Base-by-base conservation (phyloP, 2,329 filamentous ascomycete species). In the Fusarium burgessii region DNA sequence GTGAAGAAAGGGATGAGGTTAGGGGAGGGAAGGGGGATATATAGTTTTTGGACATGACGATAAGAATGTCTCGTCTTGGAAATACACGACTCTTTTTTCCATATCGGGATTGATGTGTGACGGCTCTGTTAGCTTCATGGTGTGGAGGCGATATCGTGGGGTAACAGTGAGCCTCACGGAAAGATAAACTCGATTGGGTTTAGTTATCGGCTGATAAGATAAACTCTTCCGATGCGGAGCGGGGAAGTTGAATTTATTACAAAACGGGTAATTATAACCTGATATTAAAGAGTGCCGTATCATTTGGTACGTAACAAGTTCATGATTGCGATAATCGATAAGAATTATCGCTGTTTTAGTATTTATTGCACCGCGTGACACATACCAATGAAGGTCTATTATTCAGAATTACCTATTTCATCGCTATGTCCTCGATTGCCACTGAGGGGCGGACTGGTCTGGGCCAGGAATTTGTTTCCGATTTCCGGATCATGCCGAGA, bases 1-100 rank as follows among this genome's bases (percentile, higher is more conserved):
- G 40, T 52, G 41, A 42, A 25, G 29, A 51, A 23, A 11, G 12
- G 5, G 40, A 41, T 49, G n/a, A 38, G 38, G 45, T 12, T 23
- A 18, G 11, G 14, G 14, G 54, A 20, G n/a, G 11, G 62, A 33
- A 17, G 41, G 18, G 18, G 27, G 35, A 54, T 72, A 67, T 72
- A 70, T 72, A 72, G 51, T 60, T n/a, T 32, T 71, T 52, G n/a
- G 38, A 17, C 50, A 42, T 56, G 25, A 32, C 27, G 58, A 66
- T 50, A 59, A 59, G 38, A 18, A 12, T 59, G 27, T 15, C 50
- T 54, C 66, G 13, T 58, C 49, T 18, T 65, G 50, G 68, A 68
- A 54, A 71, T 29, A 18, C 15, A 41, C 35, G 69, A 72, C 69
- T 72, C 69, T 72, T 72, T 72, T 72, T 70, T 50, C 69, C 69